Evolutionary conservation across 495 filamentous ascomycete species (phyloP).

Genomic region (Aspergillus ellipticus): DNA sequence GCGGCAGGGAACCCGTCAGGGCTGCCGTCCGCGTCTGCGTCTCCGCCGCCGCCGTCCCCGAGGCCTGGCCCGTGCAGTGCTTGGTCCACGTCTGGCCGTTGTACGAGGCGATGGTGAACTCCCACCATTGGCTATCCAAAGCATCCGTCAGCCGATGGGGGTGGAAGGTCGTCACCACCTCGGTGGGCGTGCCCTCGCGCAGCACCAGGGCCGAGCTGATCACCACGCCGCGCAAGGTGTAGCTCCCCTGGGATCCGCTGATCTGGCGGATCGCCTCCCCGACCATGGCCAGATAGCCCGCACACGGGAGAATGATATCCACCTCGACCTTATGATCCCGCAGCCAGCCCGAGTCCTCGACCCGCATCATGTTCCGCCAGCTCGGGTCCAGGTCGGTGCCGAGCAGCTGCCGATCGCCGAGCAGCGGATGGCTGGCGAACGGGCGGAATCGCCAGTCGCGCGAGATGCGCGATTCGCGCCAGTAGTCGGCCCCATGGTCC

Average conservation of each 20-base stretch:
- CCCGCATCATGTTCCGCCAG: constrained; percentile 34
- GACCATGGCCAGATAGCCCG: constrained; percentile 49
- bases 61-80: no score
- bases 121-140: constrained; percentile 39
- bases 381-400: constrained; percentile 21
- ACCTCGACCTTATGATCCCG: constrained; percentile 39
- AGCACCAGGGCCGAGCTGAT: constrained; percentile 25
- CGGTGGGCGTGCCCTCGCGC: constrained; percentile 12
- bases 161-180: constrained; percentile 38
- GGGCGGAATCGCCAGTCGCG: constrained; percentile 25
- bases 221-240: no score
- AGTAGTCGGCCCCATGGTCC: constrained; percentile 27
- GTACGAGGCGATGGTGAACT: constrained; percentile 41
- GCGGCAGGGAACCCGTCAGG: not conserved
- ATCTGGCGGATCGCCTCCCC: constrained; percentile 40
- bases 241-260: no score
- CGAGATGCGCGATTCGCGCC: constrained; percentile 27
- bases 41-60: no score
- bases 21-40: no score
- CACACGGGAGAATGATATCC: constrained; percentile 44
- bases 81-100: constrained; percentile 36
- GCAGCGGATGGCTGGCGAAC: constrained; percentile 25
- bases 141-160: constrained; percentile 27
- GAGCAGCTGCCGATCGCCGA: constrained; percentile 27
- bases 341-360: constrained; percentile 24